Conservation (phyloP, 805 yeast genomes). For the Grigorovia yakushimaensis region DNA sequence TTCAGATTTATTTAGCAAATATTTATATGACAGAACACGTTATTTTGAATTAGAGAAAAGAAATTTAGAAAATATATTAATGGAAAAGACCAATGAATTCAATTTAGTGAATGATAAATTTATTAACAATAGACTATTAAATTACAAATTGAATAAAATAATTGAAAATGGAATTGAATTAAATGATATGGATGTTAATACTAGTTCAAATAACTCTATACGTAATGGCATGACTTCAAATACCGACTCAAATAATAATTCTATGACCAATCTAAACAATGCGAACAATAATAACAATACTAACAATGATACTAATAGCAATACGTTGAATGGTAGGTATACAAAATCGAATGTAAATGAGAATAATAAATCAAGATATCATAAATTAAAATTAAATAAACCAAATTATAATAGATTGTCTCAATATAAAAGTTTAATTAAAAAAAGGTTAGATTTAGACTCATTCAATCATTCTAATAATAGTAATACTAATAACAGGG, state of each 20-base stretch:
- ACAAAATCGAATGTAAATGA: neutral
- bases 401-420: constrained; percentile 32
- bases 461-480: neutral
- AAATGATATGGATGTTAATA: neutral
- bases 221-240: neutral
- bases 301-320: neutral
- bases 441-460: constrained; percentile 34
- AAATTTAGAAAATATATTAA: constrained; percentile 39
- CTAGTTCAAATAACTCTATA: neutral
- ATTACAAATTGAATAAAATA: constrained; percentile 25
- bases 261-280: neutral
- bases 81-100: constrained; percentile 26
- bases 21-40: constrained; percentile 46
- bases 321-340: neutral
- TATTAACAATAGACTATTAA: constrained; percentile 19
- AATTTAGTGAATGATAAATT: constrained; percentile 27
- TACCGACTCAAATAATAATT: neutral
- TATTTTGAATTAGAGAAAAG: constrained; percentile 68
- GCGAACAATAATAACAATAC: neutral
- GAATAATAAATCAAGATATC: neutral
- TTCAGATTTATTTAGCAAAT: constrained; percentile 65
- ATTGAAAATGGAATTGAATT: constrained; percentile 10
- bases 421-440: constrained; percentile 50
- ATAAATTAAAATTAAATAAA: constrained; percentile 1
- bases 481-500: neutral